A percentile compares a stretch with the other conserved stretches of the same genome.
Evolutionary conservation across 2,329 filamentous ascomycete genomes (phyloP).

Genomic region (Blastomyces gilchristii): DNA sequence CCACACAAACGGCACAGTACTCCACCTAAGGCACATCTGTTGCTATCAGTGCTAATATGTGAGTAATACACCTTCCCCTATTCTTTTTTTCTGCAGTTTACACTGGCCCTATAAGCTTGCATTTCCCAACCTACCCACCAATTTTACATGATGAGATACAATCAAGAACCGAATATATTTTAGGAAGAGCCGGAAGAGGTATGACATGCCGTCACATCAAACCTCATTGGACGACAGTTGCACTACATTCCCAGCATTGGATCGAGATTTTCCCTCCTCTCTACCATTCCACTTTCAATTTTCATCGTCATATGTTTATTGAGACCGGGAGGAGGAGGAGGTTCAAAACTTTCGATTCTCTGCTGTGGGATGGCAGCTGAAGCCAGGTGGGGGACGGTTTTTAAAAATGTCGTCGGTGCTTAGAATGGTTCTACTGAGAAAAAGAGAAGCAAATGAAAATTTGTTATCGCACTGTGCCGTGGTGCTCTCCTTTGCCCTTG

Average conservation of each 20-base stretch:
- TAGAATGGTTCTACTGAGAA: conserved; percentile 40
- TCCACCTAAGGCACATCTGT: neutral
- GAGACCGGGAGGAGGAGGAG: neutral
- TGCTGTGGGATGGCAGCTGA: conserved; percentile 13
- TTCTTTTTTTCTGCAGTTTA: conserved; percentile 11
- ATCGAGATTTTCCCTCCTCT: neutral
- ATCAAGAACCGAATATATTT: conserved; percentile 30
- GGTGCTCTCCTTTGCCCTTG: neutral
- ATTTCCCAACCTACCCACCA: neutral
- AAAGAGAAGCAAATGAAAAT: neutral
- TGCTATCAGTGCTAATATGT: conserved; percentile 3
- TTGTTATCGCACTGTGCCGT: neutral
- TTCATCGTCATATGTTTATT: conserved; percentile 17
- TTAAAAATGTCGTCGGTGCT: conserved; percentile 35
- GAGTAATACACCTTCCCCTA: neutral
- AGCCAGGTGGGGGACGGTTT: conserved; percentile 10
- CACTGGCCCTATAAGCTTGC: neutral
- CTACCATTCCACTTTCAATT: neutral
- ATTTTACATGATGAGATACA: conserved; percentile 34
- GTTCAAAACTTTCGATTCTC: conserved; percentile 9
- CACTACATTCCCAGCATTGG: conserved; percentile 2
- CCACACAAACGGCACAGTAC: neutral
- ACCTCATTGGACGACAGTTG: conserved; percentile 2
- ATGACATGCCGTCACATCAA: conserved; percentile 24
- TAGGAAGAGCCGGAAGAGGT: conserved; percentile 42